A percentile compares a stretch with the other conserved stretches of the same genome.
phyloP scores from a whole-genome alignment of 345 rosid species.

The Nephelium lappaceum region DNA sequence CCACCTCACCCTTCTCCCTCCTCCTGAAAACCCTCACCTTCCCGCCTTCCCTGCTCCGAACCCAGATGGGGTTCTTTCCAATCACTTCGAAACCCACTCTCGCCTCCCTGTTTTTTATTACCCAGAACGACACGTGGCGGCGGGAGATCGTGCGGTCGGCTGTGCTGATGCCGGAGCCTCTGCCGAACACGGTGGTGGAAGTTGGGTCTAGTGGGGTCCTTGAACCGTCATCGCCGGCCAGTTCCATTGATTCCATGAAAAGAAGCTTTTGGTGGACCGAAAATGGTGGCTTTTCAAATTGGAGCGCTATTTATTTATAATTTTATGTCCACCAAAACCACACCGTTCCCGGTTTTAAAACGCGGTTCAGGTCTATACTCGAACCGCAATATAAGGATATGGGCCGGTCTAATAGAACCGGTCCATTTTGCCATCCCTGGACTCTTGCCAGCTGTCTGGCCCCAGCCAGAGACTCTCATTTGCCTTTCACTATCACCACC shows the following conservation, averaged over 20 bases:
- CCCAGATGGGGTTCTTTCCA: slow-evolving; percentile 80
- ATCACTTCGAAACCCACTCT: slow-evolving; percentile 60
- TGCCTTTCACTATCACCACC: too few species aligned
- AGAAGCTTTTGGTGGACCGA: background rate
- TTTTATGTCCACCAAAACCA: background rate
- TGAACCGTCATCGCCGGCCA: slow-evolving; percentile 69
- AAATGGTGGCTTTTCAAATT: background rate
- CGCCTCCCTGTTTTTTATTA: slow-evolving; percentile 12
- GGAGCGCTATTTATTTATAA: background rate
- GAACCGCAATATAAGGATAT: too few species aligned
- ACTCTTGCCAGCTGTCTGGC: too few species aligned
- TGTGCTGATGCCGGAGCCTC: slow-evolving; percentile 58
- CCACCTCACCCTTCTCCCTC: slow-evolving; percentile 51
- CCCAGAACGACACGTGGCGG: slow-evolving; percentile 50
- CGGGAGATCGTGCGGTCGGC: slow-evolving; percentile 65
- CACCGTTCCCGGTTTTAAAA: too few species aligned
- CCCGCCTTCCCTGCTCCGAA: slow-evolving; percentile 33
- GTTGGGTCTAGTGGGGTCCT: slow-evolving; percentile 33
- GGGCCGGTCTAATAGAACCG: too few species aligned
- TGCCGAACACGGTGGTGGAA: slow-evolving; percentile 47
- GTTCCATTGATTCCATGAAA: slow-evolving; percentile 49
- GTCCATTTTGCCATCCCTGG: too few species aligned
- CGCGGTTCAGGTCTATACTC: too few species aligned
- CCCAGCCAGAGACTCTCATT: too few species aligned
- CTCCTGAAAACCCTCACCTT: slow-evolving; percentile 46